These are phyloP conservation scores for Cercospora berteroae DNA, from an alignment of 2,329 filamentous ascomycete genomes.

Conservation along the genomic window DNA sequence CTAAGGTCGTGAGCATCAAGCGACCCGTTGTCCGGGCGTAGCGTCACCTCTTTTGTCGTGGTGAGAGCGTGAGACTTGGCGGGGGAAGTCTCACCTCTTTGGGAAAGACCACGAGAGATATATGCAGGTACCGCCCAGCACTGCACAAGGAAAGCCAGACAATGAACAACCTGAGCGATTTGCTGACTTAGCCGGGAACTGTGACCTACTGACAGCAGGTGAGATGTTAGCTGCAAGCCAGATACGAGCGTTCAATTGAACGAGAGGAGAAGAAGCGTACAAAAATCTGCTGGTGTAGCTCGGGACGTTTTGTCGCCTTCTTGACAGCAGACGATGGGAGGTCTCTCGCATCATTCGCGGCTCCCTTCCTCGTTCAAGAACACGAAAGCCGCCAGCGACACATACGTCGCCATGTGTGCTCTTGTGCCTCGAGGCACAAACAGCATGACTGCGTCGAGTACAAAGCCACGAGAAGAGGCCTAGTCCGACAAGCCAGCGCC, in stretches of 20 bases:
- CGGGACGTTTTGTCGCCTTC: neutral
- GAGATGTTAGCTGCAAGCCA: neutral
- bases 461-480: neutral
- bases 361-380: neutral
- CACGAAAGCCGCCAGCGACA: neutral
- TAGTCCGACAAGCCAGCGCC: neutral
- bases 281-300: neutral
- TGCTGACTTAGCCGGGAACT: neutral
- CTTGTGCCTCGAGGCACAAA: neutral
- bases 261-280: neutral
- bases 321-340: neutral
- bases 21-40: neutral
- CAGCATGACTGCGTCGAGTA: neutral
- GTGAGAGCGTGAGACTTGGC: constrained; percentile 1
- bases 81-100: constrained; percentile 6
- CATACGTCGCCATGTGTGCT: neutral
- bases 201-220: neutral
- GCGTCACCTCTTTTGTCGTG: constrained; percentile 11
- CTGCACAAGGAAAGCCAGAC: neutral
- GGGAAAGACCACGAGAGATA: constrained; percentile 9
- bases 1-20: neutral
- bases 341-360: neutral
- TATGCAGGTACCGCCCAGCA: constrained; percentile 7
- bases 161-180: neutral
- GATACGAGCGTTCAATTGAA: neutral